Evolutionary conservation across 2,329 filamentous ascomycete species (phyloP), one percentile per base, ranked within the genome.

Genomic region (Phaeosphaeriaceae sp.): DNA sequence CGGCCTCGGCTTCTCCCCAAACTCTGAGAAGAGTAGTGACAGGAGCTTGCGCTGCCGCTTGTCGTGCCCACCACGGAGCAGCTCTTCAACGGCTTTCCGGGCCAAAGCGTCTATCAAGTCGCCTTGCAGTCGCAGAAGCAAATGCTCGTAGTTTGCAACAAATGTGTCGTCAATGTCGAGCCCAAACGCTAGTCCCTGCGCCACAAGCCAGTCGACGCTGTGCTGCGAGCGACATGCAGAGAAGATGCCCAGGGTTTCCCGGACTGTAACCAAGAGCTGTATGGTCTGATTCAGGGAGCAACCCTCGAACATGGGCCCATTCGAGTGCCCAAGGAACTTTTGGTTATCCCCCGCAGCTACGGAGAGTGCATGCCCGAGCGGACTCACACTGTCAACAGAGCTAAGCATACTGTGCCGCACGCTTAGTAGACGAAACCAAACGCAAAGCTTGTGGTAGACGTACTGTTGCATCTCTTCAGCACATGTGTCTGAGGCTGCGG

Each of bases 131-230:
- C 75, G 73, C 55, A 79, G 61, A 51, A 82, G 71, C 35, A 82
- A 57, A 60, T 82, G 78, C 62, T 79, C 73, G 56, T 82, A 77
- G 64, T 82, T 82, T 19, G 80, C 79, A 47, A 79, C 63, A 61
- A 77, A 77, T 10, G 62, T 73, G 35, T 77, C 75, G 60, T 80
- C 75, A 11, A 77, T 66, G 30, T 57, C 56, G 19, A 74, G 63
- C 17, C 75, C 72, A 19, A 72, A 54, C 17, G 72, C 64, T 26
- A 69, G 63, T 43, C 74, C 72, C 58, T 73, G 70, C 49, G 58
- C 67, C 48, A 73, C 62, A 19, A 78, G 69, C 70, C 74, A 76
- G 43, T 65, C 59, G 52, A 76, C 72, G 43, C 69, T 65, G 47
- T 71, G 69, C 58, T 70, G 67, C 22, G 55, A 59, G 26, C 71